Base-by-base conservation (phyloP, 2,329 filamentous ascomycete species). In the Trichoderma hamatum region DNA sequence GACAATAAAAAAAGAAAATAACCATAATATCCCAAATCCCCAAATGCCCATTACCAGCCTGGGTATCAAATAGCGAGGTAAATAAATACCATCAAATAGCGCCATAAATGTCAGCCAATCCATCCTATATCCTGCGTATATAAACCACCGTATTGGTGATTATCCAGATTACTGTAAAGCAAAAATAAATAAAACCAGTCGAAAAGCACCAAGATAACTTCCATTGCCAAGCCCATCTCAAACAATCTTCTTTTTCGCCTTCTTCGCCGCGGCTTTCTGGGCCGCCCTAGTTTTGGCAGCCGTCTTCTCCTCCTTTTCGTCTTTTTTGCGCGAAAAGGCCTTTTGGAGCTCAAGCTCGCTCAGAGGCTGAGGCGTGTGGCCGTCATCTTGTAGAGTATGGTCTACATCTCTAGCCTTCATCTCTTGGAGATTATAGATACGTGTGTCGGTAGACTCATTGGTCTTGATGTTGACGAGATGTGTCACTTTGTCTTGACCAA, bases 401-500 rank as follows among this genome's bases (percentile, higher is more conserved):
- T 66, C 51, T 1, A 70, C 59, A 28, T 70, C 59, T 19, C 32
- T 26, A 0, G 64, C 67, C 24, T 68, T 70, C 5, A 5, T 16
- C 2, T 11, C 16, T 24, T 69, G 60, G 1, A 65, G 39, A 3
- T 11, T 14, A 9, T 39, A 11, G 6, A 69, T 59, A 1, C 21
- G 39, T 66, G 1, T n/a, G 39, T 66, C 67, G 3, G 56, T 46
- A 5, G 6, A 9, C 14, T 55, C 58, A 3, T 19, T 1, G 10
- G 52, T 66, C 1, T 28, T 49, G 6, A 69, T 65, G 1, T 39
- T 64, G 19, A 69, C 67, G 5, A 69, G 39, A 19, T 66, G 49
- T 0, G 67, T 49, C 0, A 21, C 11, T 4, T 69, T 69, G 9
- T 56, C n/a, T 19, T 67, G 64, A 0, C 90, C 90, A 2, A 89